phyloP scores from a whole-genome alignment of 805 yeast species.

The Wickerhamomyces hampshirensis region DNA sequence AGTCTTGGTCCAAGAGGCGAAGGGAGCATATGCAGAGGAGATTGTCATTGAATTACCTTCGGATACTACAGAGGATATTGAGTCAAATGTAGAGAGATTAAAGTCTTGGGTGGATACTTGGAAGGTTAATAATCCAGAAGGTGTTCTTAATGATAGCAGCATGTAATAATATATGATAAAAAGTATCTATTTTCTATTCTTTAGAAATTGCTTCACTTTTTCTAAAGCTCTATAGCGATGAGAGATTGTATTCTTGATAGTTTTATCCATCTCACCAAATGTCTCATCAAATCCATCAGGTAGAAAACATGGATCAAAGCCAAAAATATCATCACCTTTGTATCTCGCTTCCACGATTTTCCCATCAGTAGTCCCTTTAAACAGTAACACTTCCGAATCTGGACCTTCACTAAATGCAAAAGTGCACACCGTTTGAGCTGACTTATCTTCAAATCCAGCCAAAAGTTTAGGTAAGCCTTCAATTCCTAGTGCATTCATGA shows the following conservation, averaged over 20 bases:
- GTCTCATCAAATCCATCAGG: conserved; percentile 74
- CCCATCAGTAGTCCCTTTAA: conserved; percentile 85
- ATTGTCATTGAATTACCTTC: conserved; percentile 79
- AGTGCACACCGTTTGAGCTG: conserved; percentile 86
- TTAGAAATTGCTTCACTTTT: conserved; percentile 56
- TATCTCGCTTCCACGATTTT: conserved; percentile 53
- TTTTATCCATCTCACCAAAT: conserved; percentile 85
- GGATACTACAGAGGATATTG: conserved; percentile 70
- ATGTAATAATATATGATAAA: conserved; percentile 3
- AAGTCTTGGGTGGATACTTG: conserved; percentile 72
- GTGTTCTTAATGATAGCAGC: conserved; percentile 46
- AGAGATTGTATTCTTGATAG: conserved; percentile 72
- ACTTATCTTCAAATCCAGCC: conserved; percentile 73
- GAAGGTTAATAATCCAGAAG: conserved; percentile 60
- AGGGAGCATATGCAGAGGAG: conserved; percentile 72
- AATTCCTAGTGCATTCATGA: conserved; percentile 68
- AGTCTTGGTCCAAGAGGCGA: conserved; percentile 80
- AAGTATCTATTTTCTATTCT: conserved; percentile 19
- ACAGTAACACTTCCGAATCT: conserved; percentile 62
- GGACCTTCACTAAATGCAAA: conserved; percentile 89
- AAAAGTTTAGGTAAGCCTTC: conserved; percentile 75
- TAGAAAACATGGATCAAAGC: conserved; percentile 91
- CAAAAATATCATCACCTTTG: conserved; percentile 79
- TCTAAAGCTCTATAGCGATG: conserved; percentile 84
- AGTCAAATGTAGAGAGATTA: conserved; percentile 75